Conservation (phyloP, 495 filamentous ascomycete species). For the Xylaria bambusicola region DNA sequence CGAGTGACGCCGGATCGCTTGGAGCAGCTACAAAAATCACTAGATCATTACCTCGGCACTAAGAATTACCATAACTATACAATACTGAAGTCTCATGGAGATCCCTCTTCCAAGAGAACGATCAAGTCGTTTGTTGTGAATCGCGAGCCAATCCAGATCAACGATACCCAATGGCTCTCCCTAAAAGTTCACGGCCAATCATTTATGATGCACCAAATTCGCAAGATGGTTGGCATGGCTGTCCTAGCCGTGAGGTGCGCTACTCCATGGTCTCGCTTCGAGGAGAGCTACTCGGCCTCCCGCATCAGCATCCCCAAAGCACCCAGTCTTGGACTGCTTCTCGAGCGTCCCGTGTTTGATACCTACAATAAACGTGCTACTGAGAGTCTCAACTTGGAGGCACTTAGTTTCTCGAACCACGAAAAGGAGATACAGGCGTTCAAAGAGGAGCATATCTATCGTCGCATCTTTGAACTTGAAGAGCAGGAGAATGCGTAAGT, state of each 20-base stretch:
- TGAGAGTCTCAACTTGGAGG: slow-evolving; percentile 54
- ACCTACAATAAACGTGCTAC: slow-evolving; percentile 71
- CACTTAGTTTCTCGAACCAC: slow-evolving; percentile 76
- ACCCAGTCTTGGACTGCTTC: slow-evolving; percentile 79
- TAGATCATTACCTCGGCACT: slow-evolving; percentile 76
- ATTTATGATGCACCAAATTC: slow-evolving; percentile 99
- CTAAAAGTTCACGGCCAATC: slow-evolving; percentile 95
- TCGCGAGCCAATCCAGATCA: slow-evolving; percentile 72
- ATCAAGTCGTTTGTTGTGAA: slow-evolving; percentile 87
- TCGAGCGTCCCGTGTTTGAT: slow-evolving; percentile 89
- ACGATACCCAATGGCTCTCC: slow-evolving; percentile 91
- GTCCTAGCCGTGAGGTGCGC: slow-evolving; percentile 81
- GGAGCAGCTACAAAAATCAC: slow-evolving; percentile 66
- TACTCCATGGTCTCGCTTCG: slow-evolving; percentile 63
- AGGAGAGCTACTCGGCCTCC: slow-evolving; percentile 63
- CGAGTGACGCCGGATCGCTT: slow-evolving; percentile 73
- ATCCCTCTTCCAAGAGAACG: slow-evolving; percentile 79
- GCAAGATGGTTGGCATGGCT: slow-evolving; percentile 97
- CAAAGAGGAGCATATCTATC: slow-evolving; percentile 91
- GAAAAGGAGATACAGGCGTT: slow-evolving; percentile 80
- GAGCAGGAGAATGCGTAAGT: slow-evolving; percentile 74
- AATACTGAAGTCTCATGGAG: slow-evolving; percentile 74
- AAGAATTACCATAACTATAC: slow-evolving; percentile 96
- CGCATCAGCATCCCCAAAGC: slow-evolving; percentile 91
- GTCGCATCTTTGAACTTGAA: slow-evolving; percentile 86